phyloP scores from a whole-genome alignment of 2,329 filamentous ascomycete species.

The Trichoderma brevicompactum region DNA sequence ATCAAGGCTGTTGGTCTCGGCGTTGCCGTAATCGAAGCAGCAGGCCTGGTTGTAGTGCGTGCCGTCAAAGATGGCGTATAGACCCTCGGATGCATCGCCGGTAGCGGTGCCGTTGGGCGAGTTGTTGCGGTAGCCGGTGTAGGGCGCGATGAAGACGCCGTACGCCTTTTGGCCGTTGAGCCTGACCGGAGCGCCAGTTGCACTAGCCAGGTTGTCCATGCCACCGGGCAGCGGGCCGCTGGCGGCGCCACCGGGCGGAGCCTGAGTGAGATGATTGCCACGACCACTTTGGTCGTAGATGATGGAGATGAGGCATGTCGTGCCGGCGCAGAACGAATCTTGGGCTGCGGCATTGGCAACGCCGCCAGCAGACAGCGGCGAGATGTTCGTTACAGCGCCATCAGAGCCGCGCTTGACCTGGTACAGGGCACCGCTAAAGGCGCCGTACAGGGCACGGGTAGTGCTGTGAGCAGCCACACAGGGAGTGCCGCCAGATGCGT shows the following conservation, averaged over 20 bases:
- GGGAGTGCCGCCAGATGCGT: slow-evolving; percentile 13
- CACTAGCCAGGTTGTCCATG: slow-evolving; percentile 2
- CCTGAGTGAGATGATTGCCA: slow-evolving; percentile 15
- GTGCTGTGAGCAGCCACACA: slow-evolving; percentile 24
- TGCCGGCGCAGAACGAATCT: slow-evolving; percentile 20
- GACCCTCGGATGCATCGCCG: background rate
- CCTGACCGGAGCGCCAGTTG: slow-evolving; percentile 7
- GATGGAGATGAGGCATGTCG: slow-evolving; percentile 17
- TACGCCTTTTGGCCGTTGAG: slow-evolving; percentile 21
- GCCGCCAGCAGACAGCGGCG: slow-evolving; percentile 3
- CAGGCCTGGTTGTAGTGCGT: slow-evolving; percentile 9
- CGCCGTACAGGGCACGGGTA: slow-evolving; percentile 13
- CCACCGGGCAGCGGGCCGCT: background rate
- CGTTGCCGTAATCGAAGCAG: slow-evolving; percentile 25
- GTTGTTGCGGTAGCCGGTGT: slow-evolving; percentile 20
- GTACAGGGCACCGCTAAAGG: slow-evolving; percentile 1
- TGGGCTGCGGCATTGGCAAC: slow-evolving; percentile 23
- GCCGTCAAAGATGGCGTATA: slow-evolving; percentile 15
- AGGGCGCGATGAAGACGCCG: slow-evolving; percentile 19
- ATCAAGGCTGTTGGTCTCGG: slow-evolving; percentile 3
- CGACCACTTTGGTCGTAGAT: slow-evolving; percentile 22
- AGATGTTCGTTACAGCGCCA: slow-evolving; percentile 1
- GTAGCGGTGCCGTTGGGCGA: background rate
- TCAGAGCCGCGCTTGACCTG: slow-evolving; percentile 22
- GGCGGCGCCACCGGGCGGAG: slow-evolving; percentile 4